Evolutionary conservation across 2,329 filamentous ascomycete species (phyloP).

Genomic region (Fusarium mexicanum): DNA sequence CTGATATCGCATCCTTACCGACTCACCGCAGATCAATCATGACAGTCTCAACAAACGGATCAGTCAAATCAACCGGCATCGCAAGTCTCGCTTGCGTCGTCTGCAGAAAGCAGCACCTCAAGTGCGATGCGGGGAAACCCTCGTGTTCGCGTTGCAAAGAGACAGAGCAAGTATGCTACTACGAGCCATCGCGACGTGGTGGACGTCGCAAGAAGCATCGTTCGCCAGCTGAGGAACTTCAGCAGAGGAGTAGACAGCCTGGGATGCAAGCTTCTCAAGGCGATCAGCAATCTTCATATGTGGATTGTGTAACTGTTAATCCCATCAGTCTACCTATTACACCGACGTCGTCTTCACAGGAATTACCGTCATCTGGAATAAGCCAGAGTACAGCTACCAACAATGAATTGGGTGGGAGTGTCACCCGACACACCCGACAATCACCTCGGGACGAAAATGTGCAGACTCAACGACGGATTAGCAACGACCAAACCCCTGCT

Average conservation of each 20-base stretch:
- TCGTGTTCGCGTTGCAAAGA: slow-evolving; percentile 34
- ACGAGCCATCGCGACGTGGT: slow-evolving; percentile 38
- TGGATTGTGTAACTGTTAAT: slow-evolving; percentile 7
- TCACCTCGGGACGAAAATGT: not conserved
- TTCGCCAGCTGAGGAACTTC: not conserved
- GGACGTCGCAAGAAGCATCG: slow-evolving; percentile 28
- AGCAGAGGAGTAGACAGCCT: not conserved
- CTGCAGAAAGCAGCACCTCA: slow-evolving; percentile 38
- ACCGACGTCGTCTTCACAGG: not conserved
- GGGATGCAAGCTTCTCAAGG: not conserved
- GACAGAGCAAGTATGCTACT: slow-evolving; percentile 16
- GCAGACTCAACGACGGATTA: not conserved
- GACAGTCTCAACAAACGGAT: slow-evolving; percentile 8
- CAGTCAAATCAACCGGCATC: slow-evolving; percentile 16
- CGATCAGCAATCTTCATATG: not conserved
- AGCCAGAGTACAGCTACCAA: not conserved
- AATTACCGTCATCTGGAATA: not conserved
- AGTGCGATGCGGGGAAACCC: slow-evolving; percentile 36
- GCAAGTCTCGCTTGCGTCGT: slow-evolving; percentile 33
- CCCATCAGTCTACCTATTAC: slow-evolving; percentile 5
- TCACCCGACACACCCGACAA: not conserved
- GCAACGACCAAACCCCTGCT: not conserved
- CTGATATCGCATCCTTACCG: not conserved
- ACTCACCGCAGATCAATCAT: slow-evolving; percentile 3
- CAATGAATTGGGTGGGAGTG: not conserved